These are phyloP conservation scores for Limtongozyma cylindracea DNA, from an alignment of 805 yeast species.

Conservation along the genomic window DNA sequence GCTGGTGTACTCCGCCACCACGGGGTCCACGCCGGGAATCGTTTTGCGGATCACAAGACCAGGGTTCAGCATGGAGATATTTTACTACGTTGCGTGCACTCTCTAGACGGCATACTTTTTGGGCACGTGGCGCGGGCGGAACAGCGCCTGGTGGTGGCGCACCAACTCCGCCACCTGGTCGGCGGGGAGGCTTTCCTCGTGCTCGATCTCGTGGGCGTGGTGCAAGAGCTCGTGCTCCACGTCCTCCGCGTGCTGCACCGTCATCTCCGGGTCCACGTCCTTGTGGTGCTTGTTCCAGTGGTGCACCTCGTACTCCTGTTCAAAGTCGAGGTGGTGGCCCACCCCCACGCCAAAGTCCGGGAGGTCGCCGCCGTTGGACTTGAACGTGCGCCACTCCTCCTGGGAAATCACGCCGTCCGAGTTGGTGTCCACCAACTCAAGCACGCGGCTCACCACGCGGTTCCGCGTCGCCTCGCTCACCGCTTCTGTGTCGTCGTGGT, in stretches of 20 bases:
- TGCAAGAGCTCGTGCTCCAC: slow-evolving; percentile 68
- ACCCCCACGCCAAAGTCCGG: slow-evolving; percentile 90
- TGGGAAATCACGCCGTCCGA: slow-evolving; percentile 35
- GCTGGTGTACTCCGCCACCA: slow-evolving; percentile 72
- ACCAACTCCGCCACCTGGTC: no score
- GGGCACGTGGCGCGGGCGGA: no score
- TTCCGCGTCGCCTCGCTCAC: slow-evolving; percentile 28
- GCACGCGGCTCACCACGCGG: slow-evolving; percentile 26
- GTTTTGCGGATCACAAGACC: slow-evolving; percentile 56
- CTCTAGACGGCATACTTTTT: no score
- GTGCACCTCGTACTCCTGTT: slow-evolving; percentile 79
- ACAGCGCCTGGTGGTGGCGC: no score
- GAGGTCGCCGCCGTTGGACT: slow-evolving; percentile 36
- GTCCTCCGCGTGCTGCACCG: slow-evolving; percentile 65
- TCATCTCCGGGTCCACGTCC: slow-evolving; percentile 62
- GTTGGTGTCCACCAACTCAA: slow-evolving; percentile 37
- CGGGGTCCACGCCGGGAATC: slow-evolving; percentile 64
- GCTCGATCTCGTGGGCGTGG: slow-evolving; percentile 69
- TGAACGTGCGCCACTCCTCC: slow-evolving; percentile 47
- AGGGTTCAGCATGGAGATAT: slow-evolving; percentile 16
- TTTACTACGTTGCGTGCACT: no score
- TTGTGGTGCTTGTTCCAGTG: slow-evolving; percentile 75
- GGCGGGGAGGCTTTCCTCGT: no score
- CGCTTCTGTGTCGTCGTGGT: slow-evolving; percentile 26
- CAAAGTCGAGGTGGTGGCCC: slow-evolving; percentile 88